These are phyloP conservation scores for Pilaira anomala DNA, from an alignment of 192 early-diverging fungal species.

Conservation along the genomic window DNA sequence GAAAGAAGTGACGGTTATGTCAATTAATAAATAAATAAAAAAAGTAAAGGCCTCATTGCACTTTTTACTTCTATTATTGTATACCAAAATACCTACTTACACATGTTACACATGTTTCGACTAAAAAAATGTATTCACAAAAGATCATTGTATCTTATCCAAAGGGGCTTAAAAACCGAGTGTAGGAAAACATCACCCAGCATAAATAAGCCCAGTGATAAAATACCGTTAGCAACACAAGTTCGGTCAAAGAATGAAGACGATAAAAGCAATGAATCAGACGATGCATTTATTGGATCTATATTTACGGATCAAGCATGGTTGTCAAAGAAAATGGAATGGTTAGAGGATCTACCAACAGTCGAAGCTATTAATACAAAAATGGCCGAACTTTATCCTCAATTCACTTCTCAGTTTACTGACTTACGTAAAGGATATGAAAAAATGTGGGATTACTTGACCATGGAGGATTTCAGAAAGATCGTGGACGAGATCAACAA, in stretches of 20 bases:
- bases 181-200: too few relatives aligned
- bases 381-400: slow-evolving; percentile 18
- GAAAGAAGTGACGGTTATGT: too few relatives aligned
- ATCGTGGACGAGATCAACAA: slow-evolving; percentile 16
- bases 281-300: neutral
- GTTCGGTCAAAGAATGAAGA: neutral
- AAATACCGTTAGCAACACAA: too few relatives aligned
- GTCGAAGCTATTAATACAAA: slow-evolving; percentile 21
- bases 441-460: slow-evolving; percentile 14
- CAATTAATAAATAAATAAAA: too few relatives aligned
- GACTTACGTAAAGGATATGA: slow-evolving; percentile 20
- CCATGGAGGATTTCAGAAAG: slow-evolving; percentile 24
- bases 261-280: neutral
- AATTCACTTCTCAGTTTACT: slow-evolving; percentile 23
- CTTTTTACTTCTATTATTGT: too few relatives aligned
- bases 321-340: neutral
- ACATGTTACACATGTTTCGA: too few relatives aligned
- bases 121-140: too few relatives aligned
- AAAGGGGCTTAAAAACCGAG: too few relatives aligned
- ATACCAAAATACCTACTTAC: too few relatives aligned
- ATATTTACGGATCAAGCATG: neutral
- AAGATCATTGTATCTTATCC: too few relatives aligned
- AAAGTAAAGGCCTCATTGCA: too few relatives aligned
- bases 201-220: too few relatives aligned
- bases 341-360: slow-evolving; percentile 10